Conservation (phyloP, 1,139 yeast genomes). For the Nakaseomyces bracarensis region DNA sequence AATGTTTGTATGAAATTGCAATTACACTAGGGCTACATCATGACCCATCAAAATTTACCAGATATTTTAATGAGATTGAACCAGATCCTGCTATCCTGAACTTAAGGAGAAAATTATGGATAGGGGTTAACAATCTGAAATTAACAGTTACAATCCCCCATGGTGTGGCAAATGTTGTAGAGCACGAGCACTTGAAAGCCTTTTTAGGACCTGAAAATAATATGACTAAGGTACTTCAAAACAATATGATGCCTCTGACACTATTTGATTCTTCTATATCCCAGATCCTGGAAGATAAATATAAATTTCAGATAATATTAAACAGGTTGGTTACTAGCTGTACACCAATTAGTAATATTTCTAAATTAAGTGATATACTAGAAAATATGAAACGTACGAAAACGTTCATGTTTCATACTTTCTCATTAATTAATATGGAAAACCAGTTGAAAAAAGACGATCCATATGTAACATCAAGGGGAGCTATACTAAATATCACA, state of each 20-base stretch:
- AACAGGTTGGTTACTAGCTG: slow-evolving; percentile 11
- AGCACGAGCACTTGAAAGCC: slow-evolving; percentile 11
- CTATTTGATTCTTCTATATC: slow-evolving; percentile 12
- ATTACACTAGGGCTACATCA: slow-evolving; percentile 16
- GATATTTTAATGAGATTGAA: slow-evolving; percentile 10
- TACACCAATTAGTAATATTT: slow-evolving; percentile 7
- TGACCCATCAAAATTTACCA: slow-evolving; percentile 16
- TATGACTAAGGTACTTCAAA: slow-evolving; percentile 6
- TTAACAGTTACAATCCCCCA: slow-evolving; percentile 13
- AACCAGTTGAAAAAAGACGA: not conserved
- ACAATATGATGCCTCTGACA: slow-evolving; percentile 6
- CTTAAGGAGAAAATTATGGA: slow-evolving; percentile 19
- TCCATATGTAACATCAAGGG: not conserved
- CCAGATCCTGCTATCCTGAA: slow-evolving; percentile 9
- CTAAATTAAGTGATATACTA: slow-evolving; percentile 9
- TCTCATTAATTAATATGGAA: not conserved
- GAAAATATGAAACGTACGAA: slow-evolving; percentile 11
- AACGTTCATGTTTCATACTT: slow-evolving; percentile 3
- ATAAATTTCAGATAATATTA: slow-evolving; percentile 15
- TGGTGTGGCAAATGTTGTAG: slow-evolving; percentile 12
- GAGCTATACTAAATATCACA: slow-evolving; percentile 6
- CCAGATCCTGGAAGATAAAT: slow-evolving; percentile 14
- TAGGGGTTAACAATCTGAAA: slow-evolving; percentile 17
- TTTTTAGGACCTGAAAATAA: slow-evolving; percentile 10
- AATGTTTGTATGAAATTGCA: slow-evolving; percentile 14